Conservation (phyloP, 140 eudicot species). For the Ambrosia hybrid region DNA sequence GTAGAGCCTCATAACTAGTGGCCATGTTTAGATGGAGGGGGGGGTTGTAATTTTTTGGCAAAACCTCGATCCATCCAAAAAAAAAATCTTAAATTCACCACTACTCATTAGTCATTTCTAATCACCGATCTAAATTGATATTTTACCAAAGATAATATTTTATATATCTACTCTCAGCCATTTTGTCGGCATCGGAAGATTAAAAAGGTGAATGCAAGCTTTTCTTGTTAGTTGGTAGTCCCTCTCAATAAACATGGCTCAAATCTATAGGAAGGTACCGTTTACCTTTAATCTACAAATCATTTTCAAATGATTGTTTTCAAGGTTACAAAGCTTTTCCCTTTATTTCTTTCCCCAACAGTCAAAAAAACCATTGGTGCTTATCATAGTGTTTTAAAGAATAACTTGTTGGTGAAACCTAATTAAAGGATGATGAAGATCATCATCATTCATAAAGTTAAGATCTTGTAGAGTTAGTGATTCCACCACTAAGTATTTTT, state of each 20-base stretch:
- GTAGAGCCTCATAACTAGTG: too few relatives aligned
- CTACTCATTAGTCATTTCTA: too few relatives aligned
- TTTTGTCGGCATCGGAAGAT: not conserved
- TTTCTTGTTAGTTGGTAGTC: not conserved
- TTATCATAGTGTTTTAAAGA: not conserved
- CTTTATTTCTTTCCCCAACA: not conserved
- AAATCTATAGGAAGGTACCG: slow-evolving; percentile 28
- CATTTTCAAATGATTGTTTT: slow-evolving; percentile 17
- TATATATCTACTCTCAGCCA: not conserved
- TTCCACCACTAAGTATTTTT: slow-evolving; percentile 31
- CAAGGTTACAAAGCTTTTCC: slow-evolving; percentile 16
- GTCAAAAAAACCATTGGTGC: slow-evolving; percentile 6
- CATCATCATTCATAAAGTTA: slow-evolving; percentile 28
- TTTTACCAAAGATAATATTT: not conserved
- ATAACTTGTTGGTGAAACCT: slow-evolving; percentile 33
- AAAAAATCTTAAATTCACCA: too few relatives aligned
- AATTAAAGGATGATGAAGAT: slow-evolving; percentile 31
- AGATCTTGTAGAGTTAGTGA: slow-evolving; percentile 32
- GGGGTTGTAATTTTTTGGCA: too few relatives aligned
- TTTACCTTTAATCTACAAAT: slow-evolving; percentile 15
- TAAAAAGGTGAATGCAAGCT: not conserved
- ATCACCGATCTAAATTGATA: too few relatives aligned
- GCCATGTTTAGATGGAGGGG: too few relatives aligned
- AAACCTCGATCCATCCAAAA: too few relatives aligned
- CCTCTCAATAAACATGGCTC: not conserved